Evolutionary conservation across 805 yeast species (phyloP), one percentile per base, ranked within the genome.

Genomic region (Kodamaea neixiangensis): DNA sequence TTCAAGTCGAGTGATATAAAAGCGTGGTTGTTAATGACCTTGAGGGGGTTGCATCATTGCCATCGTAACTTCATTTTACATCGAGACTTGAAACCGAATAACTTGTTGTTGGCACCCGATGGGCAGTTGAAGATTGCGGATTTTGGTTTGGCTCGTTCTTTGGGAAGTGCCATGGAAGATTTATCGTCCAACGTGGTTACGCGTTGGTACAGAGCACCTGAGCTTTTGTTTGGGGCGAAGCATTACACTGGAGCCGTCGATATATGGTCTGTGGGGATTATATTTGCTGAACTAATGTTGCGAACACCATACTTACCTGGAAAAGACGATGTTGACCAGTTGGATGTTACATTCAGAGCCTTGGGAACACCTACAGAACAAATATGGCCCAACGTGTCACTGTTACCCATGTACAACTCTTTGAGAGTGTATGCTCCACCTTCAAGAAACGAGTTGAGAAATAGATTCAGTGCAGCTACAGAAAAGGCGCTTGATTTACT

Each of bases 231-330:
- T 62, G 79, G 78, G 0, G 75, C 77, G 13, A 64, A 69, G 38
- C 77, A 75, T 53, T 75, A 75, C 51, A 73, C 78, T 1, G 72
- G 67, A 1, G 78, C 78, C 0, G 69, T 75, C 5, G 79, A 75
- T 54, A 67, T 75, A 5, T 75, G 79, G 79, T 68, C 77, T 0
- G 67, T 75, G 38, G 79, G 79, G 2, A 73, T 74, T 17, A 93
- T 94, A 2, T 94, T 94, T 73, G 98, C 98, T 0, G 99, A 94
- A 62, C 71, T 94, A 58, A 90, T 94, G 97, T 75, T 94, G 57
- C 77, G 99, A 63, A 89, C 89, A 2, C 99, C 99, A 1, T 94
- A 94, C 67, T 69, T 96, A 42, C 97, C 99, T 0, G 99, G 98
- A 1, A 83, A 82, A 58, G 90, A 88, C 57, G 99, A 94, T 65